Conservation (phyloP, 257 asterid species). For the Solanum gandarillasii region DNA sequence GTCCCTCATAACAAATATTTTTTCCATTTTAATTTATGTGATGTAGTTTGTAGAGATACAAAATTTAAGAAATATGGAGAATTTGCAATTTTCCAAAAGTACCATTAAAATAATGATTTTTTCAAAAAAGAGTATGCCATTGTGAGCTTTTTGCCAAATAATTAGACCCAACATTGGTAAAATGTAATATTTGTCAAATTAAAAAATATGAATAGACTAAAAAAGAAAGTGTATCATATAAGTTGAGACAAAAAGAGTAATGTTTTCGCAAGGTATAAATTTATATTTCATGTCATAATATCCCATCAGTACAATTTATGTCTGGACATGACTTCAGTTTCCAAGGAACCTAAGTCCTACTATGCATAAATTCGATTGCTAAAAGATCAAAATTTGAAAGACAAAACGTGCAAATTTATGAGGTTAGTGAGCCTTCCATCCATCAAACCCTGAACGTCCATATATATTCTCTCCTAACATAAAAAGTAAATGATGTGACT, state of each 20-base stretch:
- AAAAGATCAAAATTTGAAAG: not conserved
- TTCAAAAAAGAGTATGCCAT: not conserved
- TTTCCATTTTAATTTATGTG: too few species aligned
- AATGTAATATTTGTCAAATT: not conserved
- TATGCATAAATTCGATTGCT: not conserved
- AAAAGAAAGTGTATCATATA: too few species aligned
- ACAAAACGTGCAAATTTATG: not conserved
- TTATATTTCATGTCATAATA: not conserved
- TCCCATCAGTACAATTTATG: accelerated
- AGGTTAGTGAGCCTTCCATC: not conserved
- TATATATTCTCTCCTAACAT: not conserved
- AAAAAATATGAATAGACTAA: accelerated
- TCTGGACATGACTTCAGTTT: not conserved
- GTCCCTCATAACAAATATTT: not conserved
- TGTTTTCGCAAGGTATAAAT: accelerated
- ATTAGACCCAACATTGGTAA: not conserved
- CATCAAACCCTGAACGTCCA: not conserved
- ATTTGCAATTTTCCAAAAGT: not conserved
- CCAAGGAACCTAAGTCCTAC: not conserved
- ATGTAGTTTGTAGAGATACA: too few species aligned
- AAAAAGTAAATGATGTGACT: not conserved
- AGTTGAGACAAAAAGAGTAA: too few species aligned
- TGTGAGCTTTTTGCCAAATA: too few species aligned
- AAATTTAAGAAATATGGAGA: not conserved
- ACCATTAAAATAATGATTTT: not conserved